Conservation (phyloP, 805 yeast genomes). For the Groenewaldozyma salmanticensis region DNA sequence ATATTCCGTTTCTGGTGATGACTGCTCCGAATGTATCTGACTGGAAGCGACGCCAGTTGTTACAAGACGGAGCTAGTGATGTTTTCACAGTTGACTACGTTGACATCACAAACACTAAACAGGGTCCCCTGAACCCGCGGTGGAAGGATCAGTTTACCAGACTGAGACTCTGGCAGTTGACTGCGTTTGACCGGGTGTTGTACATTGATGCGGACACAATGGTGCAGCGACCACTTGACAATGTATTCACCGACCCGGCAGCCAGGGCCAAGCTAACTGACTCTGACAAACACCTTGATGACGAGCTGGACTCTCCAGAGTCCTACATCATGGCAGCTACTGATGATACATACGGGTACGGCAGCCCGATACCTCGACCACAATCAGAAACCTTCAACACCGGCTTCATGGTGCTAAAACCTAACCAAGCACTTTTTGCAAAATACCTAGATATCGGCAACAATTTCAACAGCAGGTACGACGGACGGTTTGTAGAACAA, state of each 20-base stretch:
- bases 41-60: slow-evolving; percentile 7
- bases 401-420: slow-evolving; percentile 9
- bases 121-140: neutral
- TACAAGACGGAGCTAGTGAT: slow-evolving; percentile 6
- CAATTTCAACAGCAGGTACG: neutral
- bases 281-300: slow-evolving; percentile 1
- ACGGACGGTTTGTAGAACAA: slow-evolving; percentile 9
- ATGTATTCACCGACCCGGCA: slow-evolving; percentile 6
- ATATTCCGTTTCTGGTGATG: slow-evolving; percentile 8
- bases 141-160: slow-evolving; percentile 10
- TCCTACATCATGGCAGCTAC: slow-evolving; percentile 8
- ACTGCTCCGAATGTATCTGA: slow-evolving; percentile 7
- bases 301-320: slow-evolving; percentile 7
- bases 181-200: slow-evolving; percentile 9
- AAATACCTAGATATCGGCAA: slow-evolving; percentile 4
- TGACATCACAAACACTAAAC: neutral
- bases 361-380: slow-evolving; percentile 6
- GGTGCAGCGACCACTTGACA: slow-evolving; percentile 4
- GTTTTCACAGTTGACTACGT: slow-evolving; percentile 8
- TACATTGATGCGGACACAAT: slow-evolving; percentile 11
- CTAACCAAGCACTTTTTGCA: slow-evolving; percentile 2
- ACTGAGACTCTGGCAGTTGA: slow-evolving; percentile 7
- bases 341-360: slow-evolving; percentile 7
- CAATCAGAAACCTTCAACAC: slow-evolving; percentile 4
- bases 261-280: neutral